These are phyloP conservation scores for Albugo candida DNA, from an alignment of 352 stramenopile genomes.

Conservation along the genomic window DNA sequence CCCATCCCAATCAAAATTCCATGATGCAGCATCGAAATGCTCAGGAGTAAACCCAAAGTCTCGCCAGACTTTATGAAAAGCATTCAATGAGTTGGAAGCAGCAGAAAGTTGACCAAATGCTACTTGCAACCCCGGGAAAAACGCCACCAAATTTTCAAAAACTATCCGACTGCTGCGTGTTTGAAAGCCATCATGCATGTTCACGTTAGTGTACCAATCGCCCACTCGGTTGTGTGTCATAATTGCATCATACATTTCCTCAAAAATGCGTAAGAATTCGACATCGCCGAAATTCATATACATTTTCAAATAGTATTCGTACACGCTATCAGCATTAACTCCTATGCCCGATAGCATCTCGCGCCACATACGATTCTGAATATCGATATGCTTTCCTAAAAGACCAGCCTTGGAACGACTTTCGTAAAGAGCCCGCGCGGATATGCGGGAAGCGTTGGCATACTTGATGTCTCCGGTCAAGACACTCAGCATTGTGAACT, in stretches of 20 bases:
- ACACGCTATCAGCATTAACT: slow-evolving; percentile 95
- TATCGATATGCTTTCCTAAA: slow-evolving; percentile 93
- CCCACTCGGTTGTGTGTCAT: slow-evolving; percentile 50
- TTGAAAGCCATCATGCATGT: slow-evolving; percentile 65
- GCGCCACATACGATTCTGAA: slow-evolving; percentile 68
- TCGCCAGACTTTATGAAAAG: slow-evolving; percentile 89
- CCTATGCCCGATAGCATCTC: slow-evolving; percentile 66
- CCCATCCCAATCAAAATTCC: slow-evolving; percentile 34
- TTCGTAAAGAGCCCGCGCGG: slow-evolving; percentile 60
- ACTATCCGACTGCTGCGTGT: slow-evolving; percentile 19
- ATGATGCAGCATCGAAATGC: slow-evolving; percentile 83
- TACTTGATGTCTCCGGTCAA: slow-evolving; percentile 55
- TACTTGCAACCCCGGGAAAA: slow-evolving; percentile 94
- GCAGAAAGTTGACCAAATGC: slow-evolving; percentile 78
- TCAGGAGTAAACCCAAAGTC: slow-evolving; percentile 93
- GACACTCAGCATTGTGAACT: slow-evolving; percentile 92
- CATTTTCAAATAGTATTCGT: slow-evolving; percentile 96
- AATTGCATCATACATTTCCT: slow-evolving; percentile 41
- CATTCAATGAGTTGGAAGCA: slow-evolving; percentile 80
- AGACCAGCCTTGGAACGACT: slow-evolving; percentile 66
- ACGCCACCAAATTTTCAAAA: slow-evolving; percentile 84
- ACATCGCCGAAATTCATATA: slow-evolving; percentile 88
- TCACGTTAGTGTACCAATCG: slow-evolving; percentile 74
- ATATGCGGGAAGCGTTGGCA: slow-evolving; percentile 27
- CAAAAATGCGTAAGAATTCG: slow-evolving; percentile 85